A percentile compares a stretch with the other conserved stretches of the same genome.
Conservation (phyloP, 2,329 filamentous ascomycete species). For the Coniella lustricola region DNA sequence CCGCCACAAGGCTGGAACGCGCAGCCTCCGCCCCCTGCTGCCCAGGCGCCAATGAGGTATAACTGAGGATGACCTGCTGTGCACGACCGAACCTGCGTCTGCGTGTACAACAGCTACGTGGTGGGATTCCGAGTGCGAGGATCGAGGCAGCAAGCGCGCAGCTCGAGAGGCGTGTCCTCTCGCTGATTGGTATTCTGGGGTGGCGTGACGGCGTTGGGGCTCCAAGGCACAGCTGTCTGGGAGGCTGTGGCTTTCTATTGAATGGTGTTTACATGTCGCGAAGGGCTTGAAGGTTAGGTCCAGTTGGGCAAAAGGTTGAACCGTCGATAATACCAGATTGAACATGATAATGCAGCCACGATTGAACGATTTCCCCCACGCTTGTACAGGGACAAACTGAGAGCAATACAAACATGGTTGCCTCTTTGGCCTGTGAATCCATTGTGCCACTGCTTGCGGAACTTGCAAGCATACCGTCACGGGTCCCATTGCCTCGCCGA, state of each 20-base stretch:
- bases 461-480: too few species aligned
- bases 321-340: neutral
- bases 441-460: too few species aligned
- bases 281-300: neutral
- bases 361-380: neutral
- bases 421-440: too few species aligned
- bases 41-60: constrained; percentile 25
- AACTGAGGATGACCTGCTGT: constrained; percentile 13
- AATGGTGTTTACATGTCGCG: neutral
- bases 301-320: neutral
- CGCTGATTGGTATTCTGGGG: too few species aligned
- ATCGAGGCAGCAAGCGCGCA: too few species aligned
- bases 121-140: too few species aligned
- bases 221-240: neutral
- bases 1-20: constrained; percentile 28
- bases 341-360: neutral
- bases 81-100: too few species aligned
- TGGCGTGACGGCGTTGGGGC: neutral
- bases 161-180: too few species aligned
- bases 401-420: too few species aligned
- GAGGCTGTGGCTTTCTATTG: neutral
- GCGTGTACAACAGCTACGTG: too few species aligned
- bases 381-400: too few species aligned
- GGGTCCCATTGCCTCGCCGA: too few species aligned
- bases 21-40: constrained; percentile 6